Base-by-base conservation (phyloP, 2,329 filamentous ascomycete genomes). In the Ciborinia camelliae region DNA sequence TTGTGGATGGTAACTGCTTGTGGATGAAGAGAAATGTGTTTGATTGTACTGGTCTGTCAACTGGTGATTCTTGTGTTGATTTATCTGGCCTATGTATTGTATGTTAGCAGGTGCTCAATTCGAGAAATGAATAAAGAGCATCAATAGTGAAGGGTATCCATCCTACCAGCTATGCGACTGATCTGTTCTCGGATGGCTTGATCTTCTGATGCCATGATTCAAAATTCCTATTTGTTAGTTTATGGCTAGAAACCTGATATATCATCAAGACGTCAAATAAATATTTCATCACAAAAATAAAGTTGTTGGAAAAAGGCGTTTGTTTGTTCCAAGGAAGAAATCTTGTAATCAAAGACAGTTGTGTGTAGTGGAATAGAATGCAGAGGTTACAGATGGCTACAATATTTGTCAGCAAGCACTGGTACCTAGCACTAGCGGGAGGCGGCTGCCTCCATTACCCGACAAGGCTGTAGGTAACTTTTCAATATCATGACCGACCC, bases 41-140 rank as follows among this genome's bases (percentile, higher is more conserved):
- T 68, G 71, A 18, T 68, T 62, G 37, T 67, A 67, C 28, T 70
- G 55, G 47, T 69, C 79, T 41, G 80, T 75, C 20, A 51, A 66
- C 69, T 84, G 82, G 68, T 88, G 84, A 68, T 84, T 90, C 76
- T 90, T 92, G 79, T 90, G 88, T 61, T 87, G 86, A 75, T 92
- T 92, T 74, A 95, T 94, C 77, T 90, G 88, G 70, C 89, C 90
- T 92, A 69, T 12, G 30, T 18, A 39, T 23, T 32, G 51, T 68
- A 57, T 51, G 63, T 58, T 51, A 64, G 45, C 47, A 26, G 45
- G 39, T 50, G 41, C 20, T 62, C 53, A 43, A 47, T 9, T 47
- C 14, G 18, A 12, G 10, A 50, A 35, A 32, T 14, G 74, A 77
- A 52, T 75, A 82, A 82, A 80, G 65, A 83, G 80, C 61, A 84